Base-by-base conservation (phyloP, 2,329 filamentous ascomycete genomes). In the Microascus cirrosus region DNA sequence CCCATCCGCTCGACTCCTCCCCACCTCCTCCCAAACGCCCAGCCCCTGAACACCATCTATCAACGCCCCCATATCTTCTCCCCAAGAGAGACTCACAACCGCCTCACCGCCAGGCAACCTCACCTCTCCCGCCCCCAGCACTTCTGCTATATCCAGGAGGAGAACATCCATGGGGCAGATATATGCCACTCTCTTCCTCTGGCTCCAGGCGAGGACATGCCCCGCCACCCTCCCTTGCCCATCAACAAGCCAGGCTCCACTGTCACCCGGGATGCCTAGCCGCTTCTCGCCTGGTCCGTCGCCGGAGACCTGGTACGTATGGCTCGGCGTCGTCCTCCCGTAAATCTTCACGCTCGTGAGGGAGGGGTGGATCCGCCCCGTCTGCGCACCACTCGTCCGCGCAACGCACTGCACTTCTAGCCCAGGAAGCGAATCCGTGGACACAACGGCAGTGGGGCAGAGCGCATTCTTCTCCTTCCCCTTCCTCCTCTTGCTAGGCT, bases 101-200 rank as follows among this genome's bases (percentile, higher is more conserved):
- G 73, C 66, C 50, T 76, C 71, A 0, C 79, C 82, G 0, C 84
- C 86, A 0, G 90, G 90, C 0, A 96, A 77, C 5, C 80, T 77
- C n/a, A 96, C 82, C 28, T 83, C 80, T 1, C 73, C 72, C 0
- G 90, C 90, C 24, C 85, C 82, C 0, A 96, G 75, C 0, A 87
- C 91, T 61, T 87, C 82, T 32, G 85, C 86, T 59, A 97, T 95
- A 66, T 97, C 93, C 32, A 87, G 82, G 12, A 97, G 77, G 13
- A 96, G 74, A 2, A 96, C 80, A 59, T 96, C 89, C 93, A 97
- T 97, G 0, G 93, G 93, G 61, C 90, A 94, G 61, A 97, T 94
- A 69, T 96, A 97, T 0, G 91, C 91, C 5, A 90, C 85, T 50
- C 83, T 83, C 66, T 89, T 93, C 61, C 85, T 83, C 61, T 85